Conservation (phyloP, 2,329 filamentous ascomycete species). For the Fusarium buxicola region DNA sequence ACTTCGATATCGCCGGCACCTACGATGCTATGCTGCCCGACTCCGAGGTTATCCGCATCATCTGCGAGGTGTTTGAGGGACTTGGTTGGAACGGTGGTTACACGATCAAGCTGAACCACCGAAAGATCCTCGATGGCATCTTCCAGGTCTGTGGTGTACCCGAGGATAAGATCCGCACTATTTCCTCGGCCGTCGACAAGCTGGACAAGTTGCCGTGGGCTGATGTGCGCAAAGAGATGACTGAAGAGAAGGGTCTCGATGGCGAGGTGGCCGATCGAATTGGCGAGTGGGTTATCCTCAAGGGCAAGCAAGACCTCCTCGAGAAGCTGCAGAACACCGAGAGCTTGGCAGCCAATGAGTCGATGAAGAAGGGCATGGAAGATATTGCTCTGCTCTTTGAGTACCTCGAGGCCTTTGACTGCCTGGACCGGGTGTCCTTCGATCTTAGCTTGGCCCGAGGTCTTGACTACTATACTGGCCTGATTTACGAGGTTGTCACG, state of each 20-base stretch:
- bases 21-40: slow-evolving; percentile 95
- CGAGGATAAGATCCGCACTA: slow-evolving; percentile 85
- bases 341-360: slow-evolving; percentile 75
- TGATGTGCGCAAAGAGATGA: slow-evolving; percentile 93
- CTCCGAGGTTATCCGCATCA: slow-evolving; percentile 86
- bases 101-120: slow-evolving; percentile 94
- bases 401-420: slow-evolving; percentile 83
- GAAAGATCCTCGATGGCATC: slow-evolving; percentile 91
- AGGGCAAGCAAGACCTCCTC: slow-evolving; percentile 80
- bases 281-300: slow-evolving; percentile 83
- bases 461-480: slow-evolving; percentile 90
- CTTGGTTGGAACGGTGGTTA: slow-evolving; percentile 80
- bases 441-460: slow-evolving; percentile 91
- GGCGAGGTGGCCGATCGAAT: slow-evolving; percentile 85
- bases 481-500: slow-evolving; percentile 91
- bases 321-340: slow-evolving; percentile 75
- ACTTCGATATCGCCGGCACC: slow-evolving; percentile 91
- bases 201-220: slow-evolving; percentile 92
- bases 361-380: slow-evolving; percentile 81
- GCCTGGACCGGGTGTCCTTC: slow-evolving; percentile 82
- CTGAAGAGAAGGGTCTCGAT: slow-evolving; percentile 87
- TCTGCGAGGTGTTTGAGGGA: slow-evolving; percentile 85
- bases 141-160: slow-evolving; percentile 94
- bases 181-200: slow-evolving; percentile 95
- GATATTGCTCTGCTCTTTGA: slow-evolving; percentile 85